Percentiles rank a stretch among this genome's conserved stretches.
Evolutionary conservation across 805 yeast genomes (phyloP).

Genomic region (Brettanomyces nanus): DNA sequence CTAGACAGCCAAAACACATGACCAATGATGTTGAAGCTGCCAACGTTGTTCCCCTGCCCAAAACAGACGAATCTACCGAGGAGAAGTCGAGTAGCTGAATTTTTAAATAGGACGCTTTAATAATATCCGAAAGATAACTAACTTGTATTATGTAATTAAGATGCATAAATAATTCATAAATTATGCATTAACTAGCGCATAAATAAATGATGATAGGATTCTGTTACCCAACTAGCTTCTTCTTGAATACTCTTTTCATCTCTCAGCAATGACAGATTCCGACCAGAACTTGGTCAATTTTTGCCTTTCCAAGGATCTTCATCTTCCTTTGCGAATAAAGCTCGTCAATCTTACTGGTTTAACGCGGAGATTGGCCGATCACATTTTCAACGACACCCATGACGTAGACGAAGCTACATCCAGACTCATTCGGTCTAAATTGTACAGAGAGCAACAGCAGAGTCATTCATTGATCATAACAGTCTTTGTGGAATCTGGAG

Average conservation of each 20-base stretch:
- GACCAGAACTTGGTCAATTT: conserved; percentile 36
- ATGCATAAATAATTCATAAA: too few species aligned
- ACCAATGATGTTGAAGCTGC: conserved; percentile 17
- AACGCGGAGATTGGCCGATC: conserved; percentile 5
- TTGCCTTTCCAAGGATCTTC: conserved; percentile 48
- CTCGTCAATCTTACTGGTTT: conserved; percentile 21
- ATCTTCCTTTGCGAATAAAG: conserved; percentile 39
- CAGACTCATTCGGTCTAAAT: conserved; percentile 9
- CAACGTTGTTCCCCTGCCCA: conserved; percentile 24
- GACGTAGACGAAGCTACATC: conserved; percentile 4
- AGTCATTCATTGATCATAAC: conserved; percentile 6
- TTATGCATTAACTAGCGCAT: too few species aligned
- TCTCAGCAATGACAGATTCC: too few species aligned
- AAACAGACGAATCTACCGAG: conserved; percentile 12
- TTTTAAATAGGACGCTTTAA: too few species aligned
- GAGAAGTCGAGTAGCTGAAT: conserved; percentile 13
- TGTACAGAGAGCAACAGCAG: conserved; percentile 8
- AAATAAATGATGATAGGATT: too few species aligned
- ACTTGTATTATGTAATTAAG: too few species aligned
- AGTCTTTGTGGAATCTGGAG: conserved; percentile 21
- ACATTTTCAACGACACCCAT: conserved; percentile 1
- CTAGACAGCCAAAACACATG: conserved; percentile 14
- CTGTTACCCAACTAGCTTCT: too few species aligned
- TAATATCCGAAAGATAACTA: too few species aligned
- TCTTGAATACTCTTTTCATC: too few species aligned